phyloP scores from a whole-genome alignment of 768 basidiomycete species.

The Rhodotorula toruloides region DNA sequence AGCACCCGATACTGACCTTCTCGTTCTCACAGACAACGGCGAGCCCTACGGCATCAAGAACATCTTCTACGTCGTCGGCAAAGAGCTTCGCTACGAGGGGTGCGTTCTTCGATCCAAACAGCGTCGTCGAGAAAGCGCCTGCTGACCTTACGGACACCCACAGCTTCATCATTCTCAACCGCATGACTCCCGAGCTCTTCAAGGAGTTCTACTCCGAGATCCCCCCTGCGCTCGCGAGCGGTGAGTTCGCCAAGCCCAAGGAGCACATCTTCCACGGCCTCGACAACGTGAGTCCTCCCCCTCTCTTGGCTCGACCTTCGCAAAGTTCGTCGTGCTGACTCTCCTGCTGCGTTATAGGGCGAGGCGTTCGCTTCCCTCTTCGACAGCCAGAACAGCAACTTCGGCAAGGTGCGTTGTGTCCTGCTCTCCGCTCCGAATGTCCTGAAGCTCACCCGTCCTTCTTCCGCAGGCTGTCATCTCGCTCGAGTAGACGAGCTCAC shows the following conservation, averaged over 20 bases:
- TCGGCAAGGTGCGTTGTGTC: slow-evolving; percentile 5
- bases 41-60: slow-evolving; percentile 34
- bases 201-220: slow-evolving; percentile 41
- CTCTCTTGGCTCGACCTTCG: neutral
- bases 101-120: slow-evolving; percentile 33
- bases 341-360: neutral
- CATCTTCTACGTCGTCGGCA: slow-evolving; percentile 39
- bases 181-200: slow-evolving; percentile 19
- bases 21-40: slow-evolving; percentile 31
- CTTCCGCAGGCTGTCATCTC: slow-evolving; percentile 13
- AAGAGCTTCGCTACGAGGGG: slow-evolving; percentile 39
- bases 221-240: slow-evolving; percentile 37
- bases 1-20: no score
- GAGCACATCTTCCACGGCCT: slow-evolving; percentile 42
- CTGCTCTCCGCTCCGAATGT: no score
- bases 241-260: slow-evolving; percentile 37
- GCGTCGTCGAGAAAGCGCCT: neutral
- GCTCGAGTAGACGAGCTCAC: slow-evolving; percentile 10
- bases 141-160: neutral
- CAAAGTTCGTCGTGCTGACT: neutral
- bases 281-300: slow-evolving; percentile 21
- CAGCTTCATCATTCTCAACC: slow-evolving; percentile 36
- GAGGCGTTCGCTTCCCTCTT: slow-evolving; percentile 2
- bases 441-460: no score
- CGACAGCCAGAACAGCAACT: slow-evolving; percentile 1